Evolutionary conservation across 2,329 filamentous ascomycete genomes (phyloP).

Genomic region (Aspergillus japonicus): DNA sequence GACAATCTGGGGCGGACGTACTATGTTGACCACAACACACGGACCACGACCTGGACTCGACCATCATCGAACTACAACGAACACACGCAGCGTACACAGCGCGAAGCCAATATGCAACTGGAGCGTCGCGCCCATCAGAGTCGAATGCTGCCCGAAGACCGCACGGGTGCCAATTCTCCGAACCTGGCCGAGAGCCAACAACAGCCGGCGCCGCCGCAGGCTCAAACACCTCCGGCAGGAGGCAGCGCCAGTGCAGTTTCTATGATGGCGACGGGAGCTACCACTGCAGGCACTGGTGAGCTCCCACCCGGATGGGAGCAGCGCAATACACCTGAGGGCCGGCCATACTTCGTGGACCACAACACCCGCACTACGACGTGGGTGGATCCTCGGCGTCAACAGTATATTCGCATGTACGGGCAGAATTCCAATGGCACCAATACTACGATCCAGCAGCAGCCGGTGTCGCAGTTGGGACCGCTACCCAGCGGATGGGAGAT

Average conservation of each 20-base stretch:
- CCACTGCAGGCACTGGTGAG: conserved; percentile 90
- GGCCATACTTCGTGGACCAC: conserved; percentile 96
- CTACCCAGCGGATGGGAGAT: conserved; percentile 98
- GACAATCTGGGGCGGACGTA: conserved; percentile 95
- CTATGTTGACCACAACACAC: conserved; percentile 96
- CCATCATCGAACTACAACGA: conserved; percentile 77
- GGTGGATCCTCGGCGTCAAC: conserved; percentile 95
- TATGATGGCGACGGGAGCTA: conserved; percentile 94
- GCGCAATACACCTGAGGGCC: conserved; percentile 88
- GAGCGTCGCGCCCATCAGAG: conserved; percentile 94
- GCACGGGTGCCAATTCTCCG: conserved; percentile 89
- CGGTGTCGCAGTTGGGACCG: conserved; percentile 92
- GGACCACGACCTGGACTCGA: conserved; percentile 93
- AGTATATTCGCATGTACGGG: conserved; percentile 98
- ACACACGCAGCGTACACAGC: conserved; percentile 71
- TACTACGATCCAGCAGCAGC: conserved; percentile 92
- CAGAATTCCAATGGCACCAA: conserved; percentile 72
- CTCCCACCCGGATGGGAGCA: conserved; percentile 96
- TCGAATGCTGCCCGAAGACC: conserved; percentile 90
- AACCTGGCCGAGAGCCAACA: conserved; percentile 58
- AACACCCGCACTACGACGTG: conserved; percentile 97
- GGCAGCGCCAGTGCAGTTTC: conserved; percentile 60
- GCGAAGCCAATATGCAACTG: conserved; percentile 87
- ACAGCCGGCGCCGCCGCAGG: conserved; percentile 46
- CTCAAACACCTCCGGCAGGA: conserved; percentile 47